Evolutionary conservation across 2,329 filamentous ascomycete genomes (phyloP), one percentile per base, ranked within the genome.

Genomic region (Malbranchea zuffiana): DNA sequence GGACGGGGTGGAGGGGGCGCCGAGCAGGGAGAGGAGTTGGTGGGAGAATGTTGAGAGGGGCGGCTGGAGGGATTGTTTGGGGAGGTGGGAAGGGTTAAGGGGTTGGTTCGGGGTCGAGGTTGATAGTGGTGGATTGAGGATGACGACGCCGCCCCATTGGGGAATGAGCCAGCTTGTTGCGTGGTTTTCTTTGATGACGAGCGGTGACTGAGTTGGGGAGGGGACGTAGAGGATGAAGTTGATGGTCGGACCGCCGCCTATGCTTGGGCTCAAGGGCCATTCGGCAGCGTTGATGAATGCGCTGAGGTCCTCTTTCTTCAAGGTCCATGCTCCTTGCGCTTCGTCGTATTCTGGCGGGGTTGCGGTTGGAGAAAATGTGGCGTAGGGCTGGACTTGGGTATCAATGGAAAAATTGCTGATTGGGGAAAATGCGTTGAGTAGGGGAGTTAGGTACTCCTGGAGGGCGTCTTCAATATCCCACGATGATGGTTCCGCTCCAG

Each of bases 201-300:
- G 61, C 8, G 77, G 78, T 3, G 69, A 70, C 42, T 76, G 69
- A 5, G 62, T 62, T 41, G 81, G 74, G 40, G 83, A 77, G 4
- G 87, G 85, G 5, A 92, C 77, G 52, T 90, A 98, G 18, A 96
- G 71, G 39, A 96, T 78, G 55, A 98, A 96, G 61, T 98, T 96
- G 53, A 98, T 78, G 0, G 90, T 98, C 1, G 90, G 90, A 0
- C 88, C 88, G 12, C 76, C 78, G 27, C 87, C 90, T 47, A 98
- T 96, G 39, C 85, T 94, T 0, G 88, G 88, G 44, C 82, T 93
- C 2, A 98, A 63, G 0, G 90, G 90, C 90, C 90, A 98, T 62
- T 98, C 90, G 2, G 90, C 90, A 2, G 88, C 87, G 52, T 98
- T 98, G 60, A 98, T 86, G 53, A 98, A 98, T 1, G 83, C 87